Base-by-base conservation (phyloP, 345 rosid species). In the Euclidium syriacum region DNA sequence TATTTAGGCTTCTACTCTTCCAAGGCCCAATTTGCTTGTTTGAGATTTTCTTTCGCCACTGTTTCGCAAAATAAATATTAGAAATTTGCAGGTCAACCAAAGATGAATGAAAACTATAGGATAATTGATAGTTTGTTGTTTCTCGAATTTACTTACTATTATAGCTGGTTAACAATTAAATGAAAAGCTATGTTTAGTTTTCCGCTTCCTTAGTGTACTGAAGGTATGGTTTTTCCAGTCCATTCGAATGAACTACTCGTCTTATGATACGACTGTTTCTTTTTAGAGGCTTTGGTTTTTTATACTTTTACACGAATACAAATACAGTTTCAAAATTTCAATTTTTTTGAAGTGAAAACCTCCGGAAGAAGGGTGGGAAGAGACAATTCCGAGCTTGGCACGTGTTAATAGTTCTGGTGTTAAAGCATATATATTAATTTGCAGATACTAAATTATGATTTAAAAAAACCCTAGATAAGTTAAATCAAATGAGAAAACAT, bases 291-390 rank as follows among this genome's bases (percentile, higher is more conserved):
- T 14, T 35, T 16, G 14, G 10, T 9, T 10, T 15, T 14, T 44
- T n/a, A 9, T 29, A 4, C 3, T 15, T 30, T 52, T 52, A 54
- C 39, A 65, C 29, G 48, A 55, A 25, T 9, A 3, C 54, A 25
- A 24, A 52, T 14, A 4, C 6, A 10, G n/a, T 5, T 22, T 12
- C 6, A 36, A 56, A 35, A 2, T 55, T 65, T 55, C 49, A 55
- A 18, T 38, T 26, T 2, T 27, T 57, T 32, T 11, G 42, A 48
- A 39, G 65, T 38, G 43, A 48, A 29, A 58, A 58, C 43, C 27
- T 9, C 2, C 3, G 11, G 20, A 15, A 67, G 65, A 39, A 52
- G n/a, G 38, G 68, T 60, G 60, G 42, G 68, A 63, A 63, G 48
- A 26, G 58, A 2, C 10, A 6, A 63, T 7, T 26, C 15, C 19